A percentile compares a stretch with the other conserved stretches of the same genome.
These are phyloP conservation scores for Trapa bicornis DNA, from an alignment of 345 rosid species.

Conservation along the genomic window DNA sequence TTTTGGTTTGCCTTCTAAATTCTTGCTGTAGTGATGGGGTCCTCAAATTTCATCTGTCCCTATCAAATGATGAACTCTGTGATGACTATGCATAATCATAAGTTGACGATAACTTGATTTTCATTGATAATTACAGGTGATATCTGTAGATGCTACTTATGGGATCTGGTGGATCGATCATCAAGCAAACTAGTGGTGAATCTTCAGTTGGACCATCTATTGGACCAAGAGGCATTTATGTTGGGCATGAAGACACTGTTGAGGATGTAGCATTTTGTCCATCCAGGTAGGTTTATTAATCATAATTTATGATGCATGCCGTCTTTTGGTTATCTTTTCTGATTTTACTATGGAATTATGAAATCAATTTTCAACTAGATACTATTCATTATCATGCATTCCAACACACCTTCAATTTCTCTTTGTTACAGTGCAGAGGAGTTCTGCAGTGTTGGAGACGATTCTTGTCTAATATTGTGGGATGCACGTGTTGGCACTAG, in stretches of 20 bases:
- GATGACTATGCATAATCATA: neutral
- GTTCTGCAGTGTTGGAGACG: slow-evolving; percentile 98
- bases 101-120: neutral
- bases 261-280: slow-evolving; percentile 97
- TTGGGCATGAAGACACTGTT: slow-evolving; percentile 92
- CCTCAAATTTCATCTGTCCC: neutral
- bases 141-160: slow-evolving; percentile 8
- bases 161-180: slow-evolving; percentile 63
- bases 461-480: slow-evolving; percentile 98
- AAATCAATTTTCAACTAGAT: neutral
- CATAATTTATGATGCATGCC: neutral
- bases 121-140: neutral
- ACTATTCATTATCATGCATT: neutral
- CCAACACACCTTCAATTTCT: neutral
- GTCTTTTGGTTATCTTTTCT: neutral
- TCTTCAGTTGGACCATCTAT: slow-evolving; percentile 54
- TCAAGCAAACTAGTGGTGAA: slow-evolving; percentile 54
- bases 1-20: neutral
- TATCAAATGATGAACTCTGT: neutral
- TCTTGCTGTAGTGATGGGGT: neutral
- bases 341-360: neutral
- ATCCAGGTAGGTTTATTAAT: slow-evolving; percentile 49
- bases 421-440: slow-evolving; percentile 63
- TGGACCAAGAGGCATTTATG: slow-evolving; percentile 89
- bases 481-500: slow-evolving; percentile 85